Percentiles rank a stretch among this genome's conserved stretches.
Conservation (phyloP, 2,329 filamentous ascomycete genomes). For the Botryotinia convoluta region DNA sequence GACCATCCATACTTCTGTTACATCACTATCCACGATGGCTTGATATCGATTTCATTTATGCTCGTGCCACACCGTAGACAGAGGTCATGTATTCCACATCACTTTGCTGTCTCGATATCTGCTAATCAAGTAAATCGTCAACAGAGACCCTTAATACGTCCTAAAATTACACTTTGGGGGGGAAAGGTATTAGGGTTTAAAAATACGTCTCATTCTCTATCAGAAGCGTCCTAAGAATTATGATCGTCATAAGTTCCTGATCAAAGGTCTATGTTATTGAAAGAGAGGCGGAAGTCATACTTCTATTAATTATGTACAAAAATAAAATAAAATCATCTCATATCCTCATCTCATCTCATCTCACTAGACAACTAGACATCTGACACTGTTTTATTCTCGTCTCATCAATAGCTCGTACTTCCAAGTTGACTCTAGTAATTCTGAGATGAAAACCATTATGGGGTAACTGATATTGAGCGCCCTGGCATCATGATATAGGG, state of each 20-base stretch:
- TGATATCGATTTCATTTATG: fast-evolving
- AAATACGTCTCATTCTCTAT: not conserved
- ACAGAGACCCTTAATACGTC: not conserved
- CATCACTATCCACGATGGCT: not conserved
- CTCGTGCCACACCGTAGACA: not conserved
- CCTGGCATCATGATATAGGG: not conserved
- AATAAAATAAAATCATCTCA: not conserved
- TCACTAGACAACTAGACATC: not conserved
- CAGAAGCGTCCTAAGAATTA: not conserved
- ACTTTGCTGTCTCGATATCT: fast-evolving
- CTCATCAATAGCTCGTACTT: not conserved
- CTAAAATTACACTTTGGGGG: not conserved
- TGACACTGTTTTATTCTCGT: not conserved
- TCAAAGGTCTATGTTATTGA: not conserved
- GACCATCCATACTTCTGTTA: not conserved
- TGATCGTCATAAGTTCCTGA: not conserved
- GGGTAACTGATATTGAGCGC: not conserved
- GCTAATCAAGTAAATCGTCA: not conserved
- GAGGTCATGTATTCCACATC: not conserved
- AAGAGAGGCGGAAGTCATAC: not conserved
- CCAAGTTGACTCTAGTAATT: not conserved
- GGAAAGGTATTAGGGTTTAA: not conserved
- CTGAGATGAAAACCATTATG: not conserved
- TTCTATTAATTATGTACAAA: not conserved
- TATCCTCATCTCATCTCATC: not conserved